Evolutionary conservation across 2,329 filamentous ascomycete genomes (phyloP), one percentile per base, ranked within the genome.

Genomic region (Apiospora hydei): DNA sequence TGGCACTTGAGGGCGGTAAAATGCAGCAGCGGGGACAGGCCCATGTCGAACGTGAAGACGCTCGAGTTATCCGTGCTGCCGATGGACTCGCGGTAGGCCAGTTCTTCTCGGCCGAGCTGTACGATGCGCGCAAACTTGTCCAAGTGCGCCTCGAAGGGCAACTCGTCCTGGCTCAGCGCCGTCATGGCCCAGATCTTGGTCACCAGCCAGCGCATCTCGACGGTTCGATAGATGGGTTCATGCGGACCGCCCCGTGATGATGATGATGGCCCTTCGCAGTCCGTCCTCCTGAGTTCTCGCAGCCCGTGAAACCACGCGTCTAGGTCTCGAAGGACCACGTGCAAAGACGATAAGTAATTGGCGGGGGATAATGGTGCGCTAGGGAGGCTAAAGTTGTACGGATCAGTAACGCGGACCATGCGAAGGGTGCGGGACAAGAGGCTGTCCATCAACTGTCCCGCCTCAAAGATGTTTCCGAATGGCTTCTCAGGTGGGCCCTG

Each of bases 1-100:
- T 73, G 69, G 47, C 75, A 76, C 57, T 76, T 76, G 70, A 76
- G 70, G 8, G 74, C 71, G 10, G 75, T 73, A 41, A 76, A 76
- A 41, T 76, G 57, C 5, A 76, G 69, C 26, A 76, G 70, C 14
- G 75, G 74, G 3, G 71, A 26, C 14, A 73, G 8, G 5, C 72
- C 74, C 72, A 76, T 74, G 34, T 74, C 74, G 44, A 76, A 76
- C n/a, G 69, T 69, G 61, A 76, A 76, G 16, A 66, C 3, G 7
- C 7, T 64, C 4, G n/a, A n/a, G 6, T n/a, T 71, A 3, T 41
- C 41, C 4, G 68, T 2, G 3, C 14, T 13, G 16, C 38, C 41
- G 3, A 38, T 24, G 14, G 44, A 14, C 8, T n/a, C 34, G 34
- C 43, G 67, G 6, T 41, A 46, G 53, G 30, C 18, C 5, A 70